A percentile compares a stretch with the other conserved stretches of the same genome.
Conservation (phyloP, 2,329 filamentous ascomycete species). For the Ploettnerulaceae sp. region DNA sequence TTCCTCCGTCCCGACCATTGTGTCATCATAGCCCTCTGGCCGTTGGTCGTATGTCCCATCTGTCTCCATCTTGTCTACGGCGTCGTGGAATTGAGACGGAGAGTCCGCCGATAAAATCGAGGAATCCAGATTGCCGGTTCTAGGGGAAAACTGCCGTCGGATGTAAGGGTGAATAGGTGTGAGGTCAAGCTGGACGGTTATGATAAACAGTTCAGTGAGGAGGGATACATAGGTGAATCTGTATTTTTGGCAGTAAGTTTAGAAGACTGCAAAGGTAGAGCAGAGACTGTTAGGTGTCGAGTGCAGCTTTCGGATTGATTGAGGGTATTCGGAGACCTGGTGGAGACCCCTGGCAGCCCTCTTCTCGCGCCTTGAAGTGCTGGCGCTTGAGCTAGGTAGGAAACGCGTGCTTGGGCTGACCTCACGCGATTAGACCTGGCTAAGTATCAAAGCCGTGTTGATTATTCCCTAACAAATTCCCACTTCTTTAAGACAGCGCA, state of each 20-base stretch:
- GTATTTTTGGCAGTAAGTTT: background rate
- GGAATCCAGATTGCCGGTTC: constrained; percentile 46
- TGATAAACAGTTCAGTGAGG: constrained; percentile 22
- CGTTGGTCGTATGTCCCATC: constrained; percentile 41
- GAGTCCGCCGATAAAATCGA: constrained; percentile 46
- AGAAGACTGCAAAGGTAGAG: constrained; percentile 7
- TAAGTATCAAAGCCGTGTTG: background rate
- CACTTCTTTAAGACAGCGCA: constrained; percentile 9
- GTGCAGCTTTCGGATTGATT: constrained; percentile 16
- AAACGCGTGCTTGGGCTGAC: constrained; percentile 18
- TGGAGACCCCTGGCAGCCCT: constrained; percentile 18
- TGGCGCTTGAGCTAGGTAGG: constrained; percentile 21
- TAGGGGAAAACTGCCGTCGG: background rate
- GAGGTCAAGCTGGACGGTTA: constrained; percentile 12
- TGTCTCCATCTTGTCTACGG: constrained; percentile 44
- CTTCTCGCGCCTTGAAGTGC: constrained; percentile 10
- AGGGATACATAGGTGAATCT: constrained; percentile 15
- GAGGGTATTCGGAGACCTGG: constrained; percentile 27
- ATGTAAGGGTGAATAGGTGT: constrained; percentile 7
- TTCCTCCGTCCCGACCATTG: constrained; percentile 31
- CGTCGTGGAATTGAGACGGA: constrained; percentile 49
- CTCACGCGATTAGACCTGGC: constrained; percentile 25
- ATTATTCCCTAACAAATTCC: background rate
- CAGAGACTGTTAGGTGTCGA: background rate
- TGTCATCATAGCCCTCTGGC: constrained; percentile 28